Evolutionary conservation across 345 rosid genomes (phyloP).

Genomic region (Conringia planisiliqua): DNA sequence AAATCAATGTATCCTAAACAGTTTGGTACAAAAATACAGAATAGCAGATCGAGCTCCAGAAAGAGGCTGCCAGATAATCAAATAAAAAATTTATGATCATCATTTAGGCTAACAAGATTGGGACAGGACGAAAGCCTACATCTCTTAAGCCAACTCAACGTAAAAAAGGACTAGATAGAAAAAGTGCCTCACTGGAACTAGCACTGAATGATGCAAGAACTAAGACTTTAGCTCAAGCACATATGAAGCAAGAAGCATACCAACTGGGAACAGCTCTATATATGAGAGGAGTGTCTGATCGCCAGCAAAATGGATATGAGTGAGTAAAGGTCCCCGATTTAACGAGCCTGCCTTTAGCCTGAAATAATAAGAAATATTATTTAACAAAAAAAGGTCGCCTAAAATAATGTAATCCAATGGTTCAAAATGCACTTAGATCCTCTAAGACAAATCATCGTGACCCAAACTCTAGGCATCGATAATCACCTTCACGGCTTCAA

Average conservation of each 20-base stretch:
- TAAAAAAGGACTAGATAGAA: neutral
- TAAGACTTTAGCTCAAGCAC: slow-evolving; percentile 6
- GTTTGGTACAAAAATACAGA: neutral
- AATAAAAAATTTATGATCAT: neutral
- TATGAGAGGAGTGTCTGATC: slow-evolving; percentile 95
- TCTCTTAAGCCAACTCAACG: neutral
- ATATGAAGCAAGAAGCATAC: slow-evolving; percentile 40
- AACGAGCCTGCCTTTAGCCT: slow-evolving; percentile 93
- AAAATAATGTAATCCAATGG: neutral
- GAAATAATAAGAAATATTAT: slow-evolving; percentile 23
- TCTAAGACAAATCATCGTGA: neutral
- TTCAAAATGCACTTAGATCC: neutral
- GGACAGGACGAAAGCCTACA: neutral
- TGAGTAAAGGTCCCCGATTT: slow-evolving; percentile 80
- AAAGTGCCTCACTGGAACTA: slow-evolving; percentile 13
- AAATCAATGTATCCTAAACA: neutral
- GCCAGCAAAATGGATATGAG: slow-evolving; percentile 88
- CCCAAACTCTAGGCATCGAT: neutral
- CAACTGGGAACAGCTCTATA: slow-evolving; percentile 98
- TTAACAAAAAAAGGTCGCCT: neutral
- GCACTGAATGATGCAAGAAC: slow-evolving; percentile 9
- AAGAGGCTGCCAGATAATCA: neutral
- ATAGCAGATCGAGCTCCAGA: neutral
- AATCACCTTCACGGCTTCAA: slow-evolving; percentile 83
- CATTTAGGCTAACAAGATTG: neutral